phyloP scores from a whole-genome alignment of 192 early-diverging fungal genomes.

The Backusella tuberculispora region DNA sequence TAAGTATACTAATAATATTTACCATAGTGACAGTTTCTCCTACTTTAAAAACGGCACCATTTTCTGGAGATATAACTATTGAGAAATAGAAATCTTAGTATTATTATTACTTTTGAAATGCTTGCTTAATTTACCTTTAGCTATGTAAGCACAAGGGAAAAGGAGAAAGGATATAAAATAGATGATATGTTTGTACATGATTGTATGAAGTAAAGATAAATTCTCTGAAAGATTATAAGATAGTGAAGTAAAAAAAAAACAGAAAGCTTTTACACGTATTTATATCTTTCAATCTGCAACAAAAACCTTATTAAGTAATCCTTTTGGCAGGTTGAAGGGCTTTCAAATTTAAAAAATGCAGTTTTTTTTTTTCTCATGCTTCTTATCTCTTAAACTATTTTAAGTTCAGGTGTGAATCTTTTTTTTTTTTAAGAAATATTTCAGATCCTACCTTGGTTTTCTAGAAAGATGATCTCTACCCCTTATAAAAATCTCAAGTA shows the following conservation, averaged over 20 bases:
- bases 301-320: not conserved
- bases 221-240: not conserved
- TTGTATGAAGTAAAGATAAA: not conserved
- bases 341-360: not conserved
- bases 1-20: too few relatives aligned
- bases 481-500: too few relatives aligned
- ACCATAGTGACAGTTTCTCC: not conserved
- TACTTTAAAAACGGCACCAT: not conserved
- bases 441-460: too few relatives aligned
- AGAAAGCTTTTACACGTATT: not conserved
- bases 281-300: not conserved
- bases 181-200: not conserved
- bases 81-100: too few relatives aligned
- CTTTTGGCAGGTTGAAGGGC: not conserved
- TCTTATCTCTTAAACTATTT: not conserved
- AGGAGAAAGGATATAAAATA: not conserved
- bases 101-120: too few relatives aligned
- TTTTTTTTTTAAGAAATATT: not conserved
- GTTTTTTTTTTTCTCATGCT: not conserved
- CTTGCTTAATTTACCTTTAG: not conserved
- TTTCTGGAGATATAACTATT: conserved; percentile 2
- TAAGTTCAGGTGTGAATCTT: not conserved
- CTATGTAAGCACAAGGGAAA: not conserved
- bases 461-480: too few relatives aligned
- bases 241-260: not conserved